Evolutionary conservation across 106 monocot genomes (phyloP), one percentile per base, ranked within the genome.

Genomic region (Dendrobium chrysotoxum): DNA sequence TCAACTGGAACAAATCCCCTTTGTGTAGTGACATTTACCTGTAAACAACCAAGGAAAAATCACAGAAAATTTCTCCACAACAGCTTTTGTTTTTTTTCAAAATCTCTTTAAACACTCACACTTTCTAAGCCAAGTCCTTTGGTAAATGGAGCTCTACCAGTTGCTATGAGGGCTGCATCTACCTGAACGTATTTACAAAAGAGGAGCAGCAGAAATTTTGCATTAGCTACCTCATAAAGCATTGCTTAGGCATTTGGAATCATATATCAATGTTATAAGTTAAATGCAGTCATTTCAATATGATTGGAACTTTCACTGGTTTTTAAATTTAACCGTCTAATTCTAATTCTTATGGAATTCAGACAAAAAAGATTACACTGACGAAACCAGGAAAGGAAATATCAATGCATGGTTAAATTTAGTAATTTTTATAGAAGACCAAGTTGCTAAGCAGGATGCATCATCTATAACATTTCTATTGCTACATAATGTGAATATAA

Each of bases 121-220:
- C 89, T 97, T 85, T 97, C 97, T 87, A 97, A 88, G 83, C 97
- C 97, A 85, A 97, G 94, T 46, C 97, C 97, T 68, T 97, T 86
- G 18, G 97, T 97, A 83, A 94, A 94, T 81, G 98, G 98, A 75
- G 98, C 92, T 83, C 98, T 89, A 83, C 98, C 98, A 73, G 95
- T 99, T 66, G 98, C 95, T 74, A 99, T 93, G 78, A 99, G 95
- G 21, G 98, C 98, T 85, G 98, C 98, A 90, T 99, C 98, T 44
- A 99, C 94, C 98, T 99, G 77, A 31, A 84, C 18, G 11, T 42
- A 74, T 40, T 41, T 74, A 74, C 21, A 74, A 74, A 40, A 35
- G 74, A 8, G n/a, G 20, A 20, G 74, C 41, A 40, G 71, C 71
- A 38, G 3, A 26, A 65, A 65, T 7, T 26, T 70, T 35, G 70